Conservation (phyloP, 2,329 filamentous ascomycete genomes). For the Elsinoe perseae region DNA sequence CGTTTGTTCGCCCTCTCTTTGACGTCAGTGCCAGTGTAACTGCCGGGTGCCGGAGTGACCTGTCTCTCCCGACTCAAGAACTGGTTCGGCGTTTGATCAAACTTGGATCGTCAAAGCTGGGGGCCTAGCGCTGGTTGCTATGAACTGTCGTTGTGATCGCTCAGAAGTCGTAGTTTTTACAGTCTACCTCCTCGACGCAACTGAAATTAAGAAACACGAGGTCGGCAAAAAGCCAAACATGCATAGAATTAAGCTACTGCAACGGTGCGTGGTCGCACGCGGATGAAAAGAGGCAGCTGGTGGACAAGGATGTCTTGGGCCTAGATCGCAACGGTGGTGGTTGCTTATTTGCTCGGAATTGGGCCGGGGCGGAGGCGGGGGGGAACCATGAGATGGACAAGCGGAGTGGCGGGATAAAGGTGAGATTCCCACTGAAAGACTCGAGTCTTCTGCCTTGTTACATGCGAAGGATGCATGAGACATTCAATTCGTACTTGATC, state of each 20-base stretch:
- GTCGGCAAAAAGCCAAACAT: neutral
- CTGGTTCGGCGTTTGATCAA: neutral
- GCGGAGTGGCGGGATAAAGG: neutral
- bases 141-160: neutral
- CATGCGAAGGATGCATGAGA: neutral
- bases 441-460: neutral
- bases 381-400: neutral
- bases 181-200: neutral
- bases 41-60: neutral
- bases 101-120: no score
- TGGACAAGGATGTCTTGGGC: neutral
- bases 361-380: neutral
- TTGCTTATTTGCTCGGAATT: neutral
- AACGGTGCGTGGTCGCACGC: neutral
- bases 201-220: neutral
- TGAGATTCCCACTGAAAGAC: neutral
- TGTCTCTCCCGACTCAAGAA: neutral
- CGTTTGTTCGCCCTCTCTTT: neutral
- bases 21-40: neutral
- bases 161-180: neutral
- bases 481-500: neutral
- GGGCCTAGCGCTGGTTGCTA: neutral
- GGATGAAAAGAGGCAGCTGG: neutral
- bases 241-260: slow-evolving; percentile 9
- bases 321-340: slow-evolving; percentile 7